These are phyloP conservation scores for Samsoniella hepiali DNA, from an alignment of 2,329 filamentous ascomycete genomes.

Conservation along the genomic window DNA sequence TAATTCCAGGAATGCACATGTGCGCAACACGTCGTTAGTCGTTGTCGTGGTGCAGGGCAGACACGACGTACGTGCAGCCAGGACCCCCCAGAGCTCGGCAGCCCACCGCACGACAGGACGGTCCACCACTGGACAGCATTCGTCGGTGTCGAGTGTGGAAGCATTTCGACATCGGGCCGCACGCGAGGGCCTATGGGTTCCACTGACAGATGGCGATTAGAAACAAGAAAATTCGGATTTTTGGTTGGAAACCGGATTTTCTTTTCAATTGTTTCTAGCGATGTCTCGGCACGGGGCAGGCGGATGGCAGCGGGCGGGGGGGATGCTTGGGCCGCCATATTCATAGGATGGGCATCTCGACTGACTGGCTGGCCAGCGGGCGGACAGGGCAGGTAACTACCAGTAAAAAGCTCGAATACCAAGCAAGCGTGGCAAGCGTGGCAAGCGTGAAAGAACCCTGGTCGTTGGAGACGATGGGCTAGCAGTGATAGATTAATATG, in stretches of 20 bases:
- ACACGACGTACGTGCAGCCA: conserved; percentile 5
- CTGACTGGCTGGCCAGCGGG: no score
- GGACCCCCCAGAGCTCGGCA: conserved; percentile 6
- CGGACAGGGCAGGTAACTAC: neutral
- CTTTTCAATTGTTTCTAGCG: neutral
- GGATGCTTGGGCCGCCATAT: no score
- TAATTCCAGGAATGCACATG: neutral
- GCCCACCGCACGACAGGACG: neutral
- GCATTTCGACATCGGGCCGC: neutral
- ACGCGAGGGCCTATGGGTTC: neutral
- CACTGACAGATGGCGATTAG: neutral
- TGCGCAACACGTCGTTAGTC: neutral
- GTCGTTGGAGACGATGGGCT: no score
- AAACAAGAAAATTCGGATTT: neutral
- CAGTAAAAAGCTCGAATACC: neutral
- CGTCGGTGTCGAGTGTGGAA: conserved; percentile 15
- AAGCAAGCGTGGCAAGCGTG: no score
- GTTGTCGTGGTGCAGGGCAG: neutral
- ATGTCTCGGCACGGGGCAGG: no score
- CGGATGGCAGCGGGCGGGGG: no score
- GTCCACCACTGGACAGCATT: neutral
- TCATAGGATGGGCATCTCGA: no score
- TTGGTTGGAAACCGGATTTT: neutral
- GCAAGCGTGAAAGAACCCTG: no score
- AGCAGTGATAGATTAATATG: no score